These are phyloP conservation scores for Rhodamnia rubescens DNA, from an alignment of 345 rosid species.

Conservation along the genomic window DNA sequence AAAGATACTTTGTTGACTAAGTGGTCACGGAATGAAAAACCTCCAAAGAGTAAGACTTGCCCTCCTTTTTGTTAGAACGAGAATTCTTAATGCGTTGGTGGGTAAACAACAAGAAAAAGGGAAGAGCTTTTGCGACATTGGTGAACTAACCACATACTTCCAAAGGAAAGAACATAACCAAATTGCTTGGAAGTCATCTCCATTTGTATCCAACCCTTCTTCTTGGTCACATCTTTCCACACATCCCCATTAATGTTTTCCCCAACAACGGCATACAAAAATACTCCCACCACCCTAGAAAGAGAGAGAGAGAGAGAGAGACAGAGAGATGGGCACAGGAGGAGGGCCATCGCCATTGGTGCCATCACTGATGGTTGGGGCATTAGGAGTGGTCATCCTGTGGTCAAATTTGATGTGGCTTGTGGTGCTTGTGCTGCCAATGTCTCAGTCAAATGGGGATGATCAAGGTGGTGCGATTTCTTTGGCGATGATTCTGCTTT, in stretches of 20 bases:
- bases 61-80: neutral
- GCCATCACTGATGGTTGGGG: neutral
- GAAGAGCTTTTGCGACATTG: neutral
- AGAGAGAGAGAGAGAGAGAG: neutral
- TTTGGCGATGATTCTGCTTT: neutral
- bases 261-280: neutral
- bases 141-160: neutral
- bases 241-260: neutral
- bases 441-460: neutral
- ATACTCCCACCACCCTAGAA: neutral
- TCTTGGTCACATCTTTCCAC: neutral
- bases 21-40: neutral
- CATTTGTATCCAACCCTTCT: neutral
- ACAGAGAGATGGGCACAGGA: neutral
- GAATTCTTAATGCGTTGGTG: neutral
- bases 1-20: neutral
- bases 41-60: neutral
- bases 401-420: neutral
- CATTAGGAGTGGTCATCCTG: neutral
- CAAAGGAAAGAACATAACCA: neutral
- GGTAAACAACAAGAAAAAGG: neutral
- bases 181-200: neutral
- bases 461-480: neutral
- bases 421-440: neutral
- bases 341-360: conserved; percentile 2